These are phyloP conservation scores for Inga laurina DNA, from an alignment of 306 rosid genomes.

Conservation along the genomic window DNA sequence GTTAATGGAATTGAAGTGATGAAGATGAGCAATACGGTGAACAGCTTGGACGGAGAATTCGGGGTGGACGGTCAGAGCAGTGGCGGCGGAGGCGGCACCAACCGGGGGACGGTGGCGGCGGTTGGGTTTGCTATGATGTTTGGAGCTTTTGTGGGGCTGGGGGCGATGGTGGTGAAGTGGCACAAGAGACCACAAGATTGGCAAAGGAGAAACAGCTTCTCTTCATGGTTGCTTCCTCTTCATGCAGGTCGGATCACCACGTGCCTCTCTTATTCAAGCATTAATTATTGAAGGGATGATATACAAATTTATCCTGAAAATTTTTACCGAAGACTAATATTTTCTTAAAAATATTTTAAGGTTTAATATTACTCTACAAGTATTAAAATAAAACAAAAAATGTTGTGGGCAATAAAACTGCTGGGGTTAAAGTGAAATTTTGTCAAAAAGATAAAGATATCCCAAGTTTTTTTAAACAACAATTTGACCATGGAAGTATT, in stretches of 20 bases:
- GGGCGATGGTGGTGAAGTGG: slow-evolving; percentile 72
- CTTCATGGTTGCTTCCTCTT: slow-evolving; percentile 65
- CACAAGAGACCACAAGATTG: slow-evolving; percentile 70
- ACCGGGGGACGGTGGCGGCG: slow-evolving; percentile 51
- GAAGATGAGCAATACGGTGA: slow-evolving; percentile 57
- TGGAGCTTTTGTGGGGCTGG: slow-evolving; percentile 61
- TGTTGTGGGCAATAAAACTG: too few species aligned
- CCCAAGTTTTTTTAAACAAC: too few species aligned
- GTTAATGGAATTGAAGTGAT: slow-evolving; percentile 59
- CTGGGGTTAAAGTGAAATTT: too few species aligned
- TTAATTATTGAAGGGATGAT: too few species aligned
- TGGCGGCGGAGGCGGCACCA: slow-evolving; percentile 12
- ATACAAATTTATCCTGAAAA: too few species aligned
- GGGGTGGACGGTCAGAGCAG: slow-evolving; percentile 48
- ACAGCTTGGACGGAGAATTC: slow-evolving; percentile 63
- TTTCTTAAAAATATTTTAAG: too few species aligned
- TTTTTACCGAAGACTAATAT: too few species aligned
- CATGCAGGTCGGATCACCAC: slow-evolving; percentile 46
- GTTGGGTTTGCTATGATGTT: slow-evolving; percentile 70
- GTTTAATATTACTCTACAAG: too few species aligned
- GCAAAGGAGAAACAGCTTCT: slow-evolving; percentile 68
- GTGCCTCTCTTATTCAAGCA: neutral
- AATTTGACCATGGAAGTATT: too few species aligned
- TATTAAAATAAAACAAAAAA: too few species aligned
- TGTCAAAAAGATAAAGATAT: too few species aligned